These are phyloP conservation scores for Coniochaeta hoffmannii DNA, from an alignment of 2,329 filamentous ascomycete genomes.

Conservation along the genomic window DNA sequence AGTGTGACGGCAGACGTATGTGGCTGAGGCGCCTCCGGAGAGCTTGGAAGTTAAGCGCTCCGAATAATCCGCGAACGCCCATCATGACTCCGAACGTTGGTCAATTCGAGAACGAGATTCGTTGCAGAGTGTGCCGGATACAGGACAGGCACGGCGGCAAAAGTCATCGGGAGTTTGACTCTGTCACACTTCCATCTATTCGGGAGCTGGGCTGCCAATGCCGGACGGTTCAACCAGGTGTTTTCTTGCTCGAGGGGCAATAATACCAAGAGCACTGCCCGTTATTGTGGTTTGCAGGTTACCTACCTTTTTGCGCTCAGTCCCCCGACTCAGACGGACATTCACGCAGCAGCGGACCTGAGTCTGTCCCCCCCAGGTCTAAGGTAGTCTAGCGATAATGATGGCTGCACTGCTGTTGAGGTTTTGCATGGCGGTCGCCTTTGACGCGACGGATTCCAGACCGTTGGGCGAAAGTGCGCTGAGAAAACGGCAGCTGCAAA, in stretches of 20 bases:
- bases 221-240: not conserved
- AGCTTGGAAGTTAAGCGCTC: not conserved
- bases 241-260: not conserved
- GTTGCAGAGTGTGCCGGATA: not conserved
- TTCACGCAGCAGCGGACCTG: no score
- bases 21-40: not conserved
- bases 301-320: no score
- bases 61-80: not conserved
- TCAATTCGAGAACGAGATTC: not conserved
- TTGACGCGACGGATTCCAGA: no score
- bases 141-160: not conserved
- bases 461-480: not conserved
- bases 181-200: not conserved
- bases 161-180: not conserved
- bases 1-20: not conserved
- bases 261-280: slow-evolving; percentile 4
- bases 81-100: not conserved
- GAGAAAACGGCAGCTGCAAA: not conserved
- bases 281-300: slow-evolving; percentile 1
- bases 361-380: no score
- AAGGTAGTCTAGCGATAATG: no score
- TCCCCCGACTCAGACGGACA: no score
- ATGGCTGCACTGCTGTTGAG: no score
- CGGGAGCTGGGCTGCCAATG: not conserved
- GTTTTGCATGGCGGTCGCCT: no score